A percentile compares a stretch with the other conserved stretches of the same genome.
Evolutionary conservation across 129 eudicot genomes (phyloP).

Genomic region (Cynara cardunculus): DNA sequence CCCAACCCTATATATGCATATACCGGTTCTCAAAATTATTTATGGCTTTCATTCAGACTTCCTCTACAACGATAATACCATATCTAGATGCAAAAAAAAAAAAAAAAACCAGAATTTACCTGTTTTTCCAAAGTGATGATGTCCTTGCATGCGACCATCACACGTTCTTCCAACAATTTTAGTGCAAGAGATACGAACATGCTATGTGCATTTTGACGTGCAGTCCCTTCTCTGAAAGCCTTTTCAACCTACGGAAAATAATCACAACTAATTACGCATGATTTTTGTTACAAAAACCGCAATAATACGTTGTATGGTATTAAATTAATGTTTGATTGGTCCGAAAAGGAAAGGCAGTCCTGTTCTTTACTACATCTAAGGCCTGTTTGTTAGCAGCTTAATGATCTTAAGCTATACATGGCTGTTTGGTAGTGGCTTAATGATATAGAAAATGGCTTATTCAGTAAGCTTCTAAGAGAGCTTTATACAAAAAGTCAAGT

Average conservation of each 20-base stretch:
- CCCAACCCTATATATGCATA: not conserved
- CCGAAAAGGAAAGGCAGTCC: not conserved
- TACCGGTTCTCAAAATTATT: not conserved
- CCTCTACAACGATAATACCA: not conserved
- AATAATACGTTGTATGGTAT: not conserved
- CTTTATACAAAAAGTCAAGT: no score
- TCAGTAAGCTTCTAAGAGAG: no score
- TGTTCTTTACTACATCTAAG: not conserved
- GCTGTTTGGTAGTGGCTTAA: no score
- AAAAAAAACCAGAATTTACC: conserved; percentile 30
- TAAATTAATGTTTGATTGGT: not conserved
- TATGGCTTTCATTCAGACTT: not conserved
- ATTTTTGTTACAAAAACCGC: not conserved
- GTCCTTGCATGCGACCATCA: conserved; percentile 92
- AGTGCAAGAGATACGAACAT: conserved; percentile 89
- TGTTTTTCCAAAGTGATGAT: conserved; percentile 87
- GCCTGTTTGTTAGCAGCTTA: no score
- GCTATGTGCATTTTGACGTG: conserved; percentile 99
- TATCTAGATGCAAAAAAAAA: not conserved
- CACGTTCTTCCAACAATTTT: conserved; percentile 86
- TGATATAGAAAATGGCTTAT: no score
- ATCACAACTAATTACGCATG: not conserved
- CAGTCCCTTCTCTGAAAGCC: conserved; percentile 98
- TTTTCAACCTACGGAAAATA: conserved; percentile 76
- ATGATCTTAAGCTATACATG: no score